Conservation (phyloP, 2,329 filamentous ascomycete genomes). For the Trichoderma arundinaceum region DNA sequence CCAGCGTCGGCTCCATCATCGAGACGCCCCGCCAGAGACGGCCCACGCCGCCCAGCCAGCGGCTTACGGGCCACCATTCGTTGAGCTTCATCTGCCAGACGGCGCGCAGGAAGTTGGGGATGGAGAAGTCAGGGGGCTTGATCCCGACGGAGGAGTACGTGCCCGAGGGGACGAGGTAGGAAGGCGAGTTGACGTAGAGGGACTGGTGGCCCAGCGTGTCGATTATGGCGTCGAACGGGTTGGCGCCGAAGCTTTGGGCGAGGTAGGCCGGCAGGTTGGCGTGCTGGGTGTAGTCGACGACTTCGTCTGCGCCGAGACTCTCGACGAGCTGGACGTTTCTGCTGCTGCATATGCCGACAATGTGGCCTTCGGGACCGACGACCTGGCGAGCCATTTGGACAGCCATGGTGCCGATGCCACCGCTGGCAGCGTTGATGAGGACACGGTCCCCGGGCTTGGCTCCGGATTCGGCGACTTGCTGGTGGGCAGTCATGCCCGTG, state of each 20-base stretch:
- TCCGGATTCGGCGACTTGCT: constrained; percentile 47
- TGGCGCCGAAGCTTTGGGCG: constrained; percentile 39
- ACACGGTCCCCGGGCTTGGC: constrained; percentile 49
- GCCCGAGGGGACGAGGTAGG: constrained; percentile 47
- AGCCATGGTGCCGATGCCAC: constrained; percentile 54
- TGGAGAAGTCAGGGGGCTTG: constrained; percentile 44
- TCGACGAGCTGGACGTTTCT: constrained; percentile 53
- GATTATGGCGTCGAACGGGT: constrained; percentile 53
- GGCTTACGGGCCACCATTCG: constrained; percentile 45
- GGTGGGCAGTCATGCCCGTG: constrained; percentile 48
- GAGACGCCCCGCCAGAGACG: constrained; percentile 44
- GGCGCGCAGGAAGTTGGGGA: constrained; percentile 41
- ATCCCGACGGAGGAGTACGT: constrained; percentile 52
- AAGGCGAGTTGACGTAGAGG: constrained; percentile 49
- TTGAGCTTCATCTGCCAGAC: constrained; percentile 48
- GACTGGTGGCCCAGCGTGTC: constrained; percentile 57
- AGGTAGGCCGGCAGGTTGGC: constrained; percentile 46
- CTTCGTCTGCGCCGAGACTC: constrained; percentile 55
- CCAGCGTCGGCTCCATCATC: constrained; percentile 45
- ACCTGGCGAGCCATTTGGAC: constrained; percentile 51
- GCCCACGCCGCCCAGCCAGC: constrained; percentile 47
- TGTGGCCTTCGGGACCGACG: constrained; percentile 48
- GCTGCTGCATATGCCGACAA: constrained; percentile 56
- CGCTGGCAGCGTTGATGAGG: constrained; percentile 58
- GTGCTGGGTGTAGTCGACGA: constrained; percentile 53